Evolutionary conservation across 31 red algal genomes (phyloP), one percentile per base, ranked within the genome.

Genomic region (Porphyra umbilicalis): DNA sequence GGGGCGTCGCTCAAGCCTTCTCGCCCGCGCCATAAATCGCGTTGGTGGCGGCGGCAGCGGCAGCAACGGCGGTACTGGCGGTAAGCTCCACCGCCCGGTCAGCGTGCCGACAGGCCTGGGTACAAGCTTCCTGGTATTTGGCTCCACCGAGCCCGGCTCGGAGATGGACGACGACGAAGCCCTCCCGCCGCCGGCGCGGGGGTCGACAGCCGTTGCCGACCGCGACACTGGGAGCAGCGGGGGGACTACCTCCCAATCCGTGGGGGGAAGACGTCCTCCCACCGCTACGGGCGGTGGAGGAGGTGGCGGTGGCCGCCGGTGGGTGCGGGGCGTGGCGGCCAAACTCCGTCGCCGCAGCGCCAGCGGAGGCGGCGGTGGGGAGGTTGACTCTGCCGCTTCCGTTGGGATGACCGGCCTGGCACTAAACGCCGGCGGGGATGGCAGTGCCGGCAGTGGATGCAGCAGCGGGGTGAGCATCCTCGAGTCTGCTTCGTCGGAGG

Each of bases 381-480:
- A 7, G 2, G 25, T 4, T 7, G 25, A 16, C 57, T 18, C 25
- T 29, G 20, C 44, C 44, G 44, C 13, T 16, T 18, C 6, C 25
- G 57, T 4, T 4, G 57, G 25, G 10, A 29, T 71, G 2, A 8
- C 57, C 57, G 57, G 20, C 57, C 11, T 1, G 9, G 5, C 57
- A 71, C 57, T 29, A n/a, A n/a, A n/a, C n/a, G n/a, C n/a, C n/a
- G n/a, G 25, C 7, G 57, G 30, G 11, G 57, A 25, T 25, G 57
- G 25, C 25, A 71, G 57, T 8, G 25, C 57, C 11, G 57, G 57
- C 11, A 71, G 57, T 16, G 57, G 57, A 1, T 71, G 57, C 57
- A 71, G 75, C 75, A 77, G 75, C 75, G 75, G 32, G 6, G 31
- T 5, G 75, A 34, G 75, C 75, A 77, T 77, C 75, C 75, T 77